Base-by-base conservation (phyloP, 768 basidiomycete genomes). In the Hebeloma cylindrosporum region DNA sequence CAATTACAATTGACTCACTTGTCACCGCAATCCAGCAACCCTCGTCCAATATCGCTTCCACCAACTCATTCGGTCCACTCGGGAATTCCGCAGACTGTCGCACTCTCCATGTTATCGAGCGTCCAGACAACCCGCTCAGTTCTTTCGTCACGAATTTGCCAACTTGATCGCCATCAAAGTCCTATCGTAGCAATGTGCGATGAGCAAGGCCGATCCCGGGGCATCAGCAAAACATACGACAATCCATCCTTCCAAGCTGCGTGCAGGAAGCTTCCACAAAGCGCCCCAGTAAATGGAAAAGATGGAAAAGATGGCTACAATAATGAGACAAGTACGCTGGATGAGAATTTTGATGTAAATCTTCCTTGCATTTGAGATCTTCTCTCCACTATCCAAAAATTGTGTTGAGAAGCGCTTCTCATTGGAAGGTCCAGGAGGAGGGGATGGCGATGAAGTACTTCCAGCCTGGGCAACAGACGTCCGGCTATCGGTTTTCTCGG, bases 251-350 rank as follows among this genome's bases (percentile, higher is more conserved):
- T 69, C 56, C 18, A 81, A 52, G 22, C 72, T 70, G 43, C 70
- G 67, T 4, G 47, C 70, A 38, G 56, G 66, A 7, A 68, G 58
- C 35, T 67, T 65, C 59, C 72, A 75, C 2, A 78, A 57, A 9
- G 77, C 73, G 7, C 78, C 80, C 80, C 80, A 82, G 46, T 77
- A 81, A 33, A 82, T 78, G 1, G 76, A 60, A 48, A 81, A 60
- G 20, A 80, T 65, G 0, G 61, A 58, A 41, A 76, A 67, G 13
- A 80, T 74, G 13, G 69, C 64, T 0, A 61, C 57, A 32, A 75
- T 62, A 20, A 80, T 71, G 10, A 69, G 43, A 4, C 60, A 48
- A 0, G 66, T 58, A 13, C 70, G 66, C 7, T 56, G 46, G 5
- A 71, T 4, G 34, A 79, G 62, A 2, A 67, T 65, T 51, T 61